Evolutionary conservation across 225 moss, liverwort and hornwort species (phyloP).

Genomic region (Asterella californica): DNA sequence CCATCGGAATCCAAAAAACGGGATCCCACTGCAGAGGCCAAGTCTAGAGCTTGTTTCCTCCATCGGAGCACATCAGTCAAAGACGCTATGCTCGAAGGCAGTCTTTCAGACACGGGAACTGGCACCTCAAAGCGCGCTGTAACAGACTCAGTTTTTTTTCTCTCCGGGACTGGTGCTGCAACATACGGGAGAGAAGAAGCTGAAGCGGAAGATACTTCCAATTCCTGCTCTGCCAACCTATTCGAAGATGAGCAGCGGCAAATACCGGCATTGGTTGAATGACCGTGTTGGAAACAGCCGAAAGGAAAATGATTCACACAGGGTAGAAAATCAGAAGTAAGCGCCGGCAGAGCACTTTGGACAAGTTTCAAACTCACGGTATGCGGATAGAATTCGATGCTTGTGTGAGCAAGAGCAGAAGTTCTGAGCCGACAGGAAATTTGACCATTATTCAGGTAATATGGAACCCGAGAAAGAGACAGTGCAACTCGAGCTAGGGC

Average conservation of each 20-base stretch:
- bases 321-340: background rate
- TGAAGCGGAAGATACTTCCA: background rate
- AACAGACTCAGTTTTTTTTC: background rate
- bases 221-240: constrained; percentile 2
- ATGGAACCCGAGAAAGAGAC: constrained; percentile 18
- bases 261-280: background rate
- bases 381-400: background rate
- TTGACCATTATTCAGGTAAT: constrained; percentile 10
- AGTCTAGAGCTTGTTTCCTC: constrained; percentile 72
- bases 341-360: background rate
- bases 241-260: constrained; percentile 20
- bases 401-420: background rate
- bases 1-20: constrained; percentile 70
- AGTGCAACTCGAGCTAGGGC: constrained; percentile 30
- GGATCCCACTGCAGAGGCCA: constrained; percentile 64
- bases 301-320: background rate
- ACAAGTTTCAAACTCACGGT: background rate
- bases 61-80: constrained; percentile 75
- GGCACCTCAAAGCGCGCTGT: constrained; percentile 25
- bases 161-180: constrained; percentile 2
- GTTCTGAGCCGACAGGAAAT: background rate
- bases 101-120: constrained; percentile 74
- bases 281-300: background rate
- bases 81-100: constrained; percentile 52
- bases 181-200: background rate